Conservation (phyloP, 2,329 filamentous ascomycete species). For the Scedosporium aurantiacum region DNA sequence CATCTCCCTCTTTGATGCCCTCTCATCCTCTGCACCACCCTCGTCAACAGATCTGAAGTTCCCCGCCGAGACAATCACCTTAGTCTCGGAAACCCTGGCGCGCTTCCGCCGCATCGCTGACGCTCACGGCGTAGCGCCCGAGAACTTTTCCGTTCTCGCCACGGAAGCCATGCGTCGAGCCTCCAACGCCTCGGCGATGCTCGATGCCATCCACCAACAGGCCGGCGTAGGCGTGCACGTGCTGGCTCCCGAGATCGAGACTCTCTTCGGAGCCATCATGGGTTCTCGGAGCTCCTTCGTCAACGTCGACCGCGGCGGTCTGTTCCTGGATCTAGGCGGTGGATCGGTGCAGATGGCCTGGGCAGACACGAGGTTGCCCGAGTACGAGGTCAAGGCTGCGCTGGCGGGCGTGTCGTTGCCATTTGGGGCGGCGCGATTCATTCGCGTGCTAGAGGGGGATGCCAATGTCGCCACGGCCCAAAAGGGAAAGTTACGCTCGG, state of each 20-base stretch:
- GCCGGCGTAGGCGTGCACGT: constrained; percentile 62
- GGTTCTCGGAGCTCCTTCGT: constrained; percentile 68
- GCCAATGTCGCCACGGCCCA: constrained; percentile 32
- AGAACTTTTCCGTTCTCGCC: constrained; percentile 64
- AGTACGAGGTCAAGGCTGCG: constrained; percentile 44
- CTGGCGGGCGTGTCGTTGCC: constrained; percentile 45
- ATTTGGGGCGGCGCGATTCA: constrained; percentile 49
- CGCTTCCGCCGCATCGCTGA: constrained; percentile 63
- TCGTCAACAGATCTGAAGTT: constrained; percentile 24
- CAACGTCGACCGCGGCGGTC: constrained; percentile 37
- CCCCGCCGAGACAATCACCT: constrained; percentile 43
- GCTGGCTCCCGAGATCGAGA: constrained; percentile 70
- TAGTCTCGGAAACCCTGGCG: constrained; percentile 55
- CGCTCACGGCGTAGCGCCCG: constrained; percentile 53
- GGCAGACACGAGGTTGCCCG: constrained; percentile 35
- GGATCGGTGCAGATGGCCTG: constrained; percentile 57
- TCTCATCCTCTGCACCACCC: constrained; percentile 38
- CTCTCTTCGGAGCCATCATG: constrained; percentile 64
- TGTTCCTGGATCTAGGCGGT: constrained; percentile 82
- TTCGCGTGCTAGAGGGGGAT: constrained; percentile 33
- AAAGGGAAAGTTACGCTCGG: constrained; percentile 40
- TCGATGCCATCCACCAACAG: constrained; percentile 47
- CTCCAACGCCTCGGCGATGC: constrained; percentile 59
- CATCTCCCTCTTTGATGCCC: constrained; percentile 80
- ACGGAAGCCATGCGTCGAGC: constrained; percentile 84